phyloP scores from a whole-genome alignment of 345 rosid species.

The Zanthoxylum bungeanum region DNA sequence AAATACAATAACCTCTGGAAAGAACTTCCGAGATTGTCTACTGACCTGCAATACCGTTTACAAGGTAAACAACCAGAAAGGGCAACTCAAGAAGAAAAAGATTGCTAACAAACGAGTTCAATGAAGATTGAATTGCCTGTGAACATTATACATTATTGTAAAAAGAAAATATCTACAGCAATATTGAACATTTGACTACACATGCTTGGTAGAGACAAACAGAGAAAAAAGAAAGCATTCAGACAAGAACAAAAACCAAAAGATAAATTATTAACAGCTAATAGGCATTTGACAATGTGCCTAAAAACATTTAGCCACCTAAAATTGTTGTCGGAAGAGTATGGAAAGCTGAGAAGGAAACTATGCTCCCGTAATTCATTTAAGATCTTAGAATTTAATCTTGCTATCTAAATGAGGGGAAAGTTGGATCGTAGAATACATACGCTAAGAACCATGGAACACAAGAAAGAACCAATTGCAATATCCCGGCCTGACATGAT shows the following conservation, averaged over 20 bases:
- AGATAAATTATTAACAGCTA: not conserved
- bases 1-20: constrained; percentile 83
- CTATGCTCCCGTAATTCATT: not conserved
- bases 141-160: not conserved
- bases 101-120: not conserved
- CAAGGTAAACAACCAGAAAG: constrained; percentile 7
- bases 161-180: not conserved
- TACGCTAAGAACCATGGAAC: constrained; percentile 83
- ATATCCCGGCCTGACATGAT: constrained; percentile 74
- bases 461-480: constrained; percentile 79
- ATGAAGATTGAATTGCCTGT: not conserved
- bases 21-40: constrained; percentile 72
- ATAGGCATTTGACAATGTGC: not conserved
- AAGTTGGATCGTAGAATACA: constrained; percentile 18
- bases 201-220: not conserved
- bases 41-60: constrained; percentile 42
- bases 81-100: not conserved
- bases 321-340: not conserved
- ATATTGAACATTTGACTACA: not conserved
- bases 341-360: not conserved
- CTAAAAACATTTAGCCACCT: not conserved
- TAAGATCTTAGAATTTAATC: not conserved
- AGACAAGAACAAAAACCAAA: not conserved
- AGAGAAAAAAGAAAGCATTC: not conserved
- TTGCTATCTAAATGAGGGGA: not conserved